Evolutionary conservation across 176 grass and related monocot genomes (phyloP).

Genomic region (Triticum dicoccoides): DNA sequence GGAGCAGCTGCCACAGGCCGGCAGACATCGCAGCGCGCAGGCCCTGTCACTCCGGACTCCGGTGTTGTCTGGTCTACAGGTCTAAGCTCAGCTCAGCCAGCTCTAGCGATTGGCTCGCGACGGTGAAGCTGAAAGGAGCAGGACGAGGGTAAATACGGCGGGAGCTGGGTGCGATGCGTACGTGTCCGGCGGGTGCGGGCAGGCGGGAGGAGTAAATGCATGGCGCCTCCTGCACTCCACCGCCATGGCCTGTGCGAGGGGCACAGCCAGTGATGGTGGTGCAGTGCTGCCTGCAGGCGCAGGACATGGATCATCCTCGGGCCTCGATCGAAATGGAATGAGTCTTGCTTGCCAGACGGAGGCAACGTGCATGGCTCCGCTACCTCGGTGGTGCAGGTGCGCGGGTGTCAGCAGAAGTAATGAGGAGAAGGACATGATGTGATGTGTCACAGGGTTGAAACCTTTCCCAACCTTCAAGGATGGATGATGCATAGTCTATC

Average conservation of each 20-base stretch:
- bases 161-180: background rate
- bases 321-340: slow-evolving; percentile 12
- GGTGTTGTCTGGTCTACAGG: background rate
- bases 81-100: background rate
- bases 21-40: background rate
- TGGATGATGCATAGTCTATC: background rate
- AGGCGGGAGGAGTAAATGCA: slow-evolving; percentile 6
- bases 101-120: background rate
- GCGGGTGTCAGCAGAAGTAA: background rate
- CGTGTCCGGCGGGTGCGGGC: background rate
- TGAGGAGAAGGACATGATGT: background rate
- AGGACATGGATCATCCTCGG: background rate
- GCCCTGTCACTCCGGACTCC: background rate
- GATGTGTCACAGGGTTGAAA: background rate
- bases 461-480: background rate
- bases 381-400: background rate
- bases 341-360: background rate
- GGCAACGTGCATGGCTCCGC: background rate
- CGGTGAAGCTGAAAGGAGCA: background rate
- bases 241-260: slow-evolving; percentile 3
- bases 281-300: background rate
- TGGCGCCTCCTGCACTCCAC: slow-evolving; percentile 5
- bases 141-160: background rate
- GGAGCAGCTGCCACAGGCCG: background rate
- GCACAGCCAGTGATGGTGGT: background rate